Percentiles rank a stretch among this genome's conserved stretches.
Evolutionary conservation across 1,284 basidiomycete species (phyloP).

Genomic region (Volvariella surrecta): DNA sequence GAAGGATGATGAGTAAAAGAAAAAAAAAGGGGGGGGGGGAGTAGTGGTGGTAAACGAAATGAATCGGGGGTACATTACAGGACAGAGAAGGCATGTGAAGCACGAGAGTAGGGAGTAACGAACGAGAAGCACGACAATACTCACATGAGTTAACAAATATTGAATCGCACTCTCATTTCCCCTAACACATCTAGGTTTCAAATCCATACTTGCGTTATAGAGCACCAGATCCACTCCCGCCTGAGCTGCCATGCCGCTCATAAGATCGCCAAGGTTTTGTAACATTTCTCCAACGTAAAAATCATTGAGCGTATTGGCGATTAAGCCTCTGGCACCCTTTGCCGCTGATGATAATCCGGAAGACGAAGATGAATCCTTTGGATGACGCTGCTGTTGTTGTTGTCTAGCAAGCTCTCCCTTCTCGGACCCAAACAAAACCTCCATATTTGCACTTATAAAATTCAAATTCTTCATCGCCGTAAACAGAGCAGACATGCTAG

Average conservation of each 20-base stretch:
- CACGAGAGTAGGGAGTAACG: neutral
- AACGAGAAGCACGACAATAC: constrained; percentile 19
- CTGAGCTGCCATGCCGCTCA: constrained; percentile 80
- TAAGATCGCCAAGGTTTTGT: constrained; percentile 62
- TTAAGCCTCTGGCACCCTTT: constrained; percentile 1
- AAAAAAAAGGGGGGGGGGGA: constrained; percentile 6
- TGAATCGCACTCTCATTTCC: constrained; percentile 81
- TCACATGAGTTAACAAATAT: constrained; percentile 77
- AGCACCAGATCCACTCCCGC: constrained; percentile 81
- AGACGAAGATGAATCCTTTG: neutral
- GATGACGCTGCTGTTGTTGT: neutral
- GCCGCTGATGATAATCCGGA: no score
- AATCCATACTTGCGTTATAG: constrained; percentile 78
- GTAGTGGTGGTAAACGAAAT: no score
- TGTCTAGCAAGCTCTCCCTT: neutral
- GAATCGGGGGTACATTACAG: no score
- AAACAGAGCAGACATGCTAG: constrained; percentile 81
- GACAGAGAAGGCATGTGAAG: no score
- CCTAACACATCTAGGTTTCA: constrained; percentile 77
- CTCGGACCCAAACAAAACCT: constrained; percentile 28
- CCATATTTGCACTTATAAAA: constrained; percentile 80
- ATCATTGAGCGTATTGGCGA: constrained; percentile 15
- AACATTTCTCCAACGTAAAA: constrained; percentile 42
- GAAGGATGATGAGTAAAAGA: constrained; percentile 3
- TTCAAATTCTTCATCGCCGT: constrained; percentile 88